Evolutionary conservation across 1,139 yeast genomes (phyloP).

Genomic region (Waltiozyma sp.): DNA sequence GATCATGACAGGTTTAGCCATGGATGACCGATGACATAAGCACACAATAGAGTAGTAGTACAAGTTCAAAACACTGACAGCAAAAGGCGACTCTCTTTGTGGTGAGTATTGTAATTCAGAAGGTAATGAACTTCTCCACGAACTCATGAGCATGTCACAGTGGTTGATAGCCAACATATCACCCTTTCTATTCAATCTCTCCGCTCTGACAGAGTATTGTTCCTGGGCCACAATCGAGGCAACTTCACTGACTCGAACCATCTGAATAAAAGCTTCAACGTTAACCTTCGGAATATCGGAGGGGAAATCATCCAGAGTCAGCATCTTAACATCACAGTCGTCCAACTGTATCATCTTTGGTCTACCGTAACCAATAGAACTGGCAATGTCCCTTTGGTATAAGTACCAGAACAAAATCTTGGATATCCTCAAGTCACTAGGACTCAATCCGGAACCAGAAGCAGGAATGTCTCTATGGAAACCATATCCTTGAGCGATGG

Average conservation of each 20-base stretch:
- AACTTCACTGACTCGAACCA: conserved; percentile 61
- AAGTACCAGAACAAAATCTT: conserved; percentile 75
- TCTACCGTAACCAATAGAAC: conserved; percentile 69
- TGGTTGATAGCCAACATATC: conserved; percentile 38
- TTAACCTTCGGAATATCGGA: conserved; percentile 42
- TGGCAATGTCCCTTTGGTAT: conserved; percentile 59
- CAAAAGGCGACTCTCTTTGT: conserved; percentile 43
- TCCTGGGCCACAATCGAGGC: conserved; percentile 63
- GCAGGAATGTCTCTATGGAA: conserved; percentile 42
- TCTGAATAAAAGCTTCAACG: conserved; percentile 41
- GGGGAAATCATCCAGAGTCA: conserved; percentile 51
- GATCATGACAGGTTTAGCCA: conserved; percentile 21
- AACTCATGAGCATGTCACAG: conserved; percentile 73
- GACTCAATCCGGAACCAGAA: conserved; percentile 17
- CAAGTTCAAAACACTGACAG: conserved; percentile 53
- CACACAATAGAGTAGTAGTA: conserved; percentile 67
- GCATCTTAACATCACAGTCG: conserved; percentile 73
- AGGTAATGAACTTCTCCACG: conserved; percentile 68
- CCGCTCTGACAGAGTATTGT: conserved; percentile 65
- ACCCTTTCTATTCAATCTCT: conserved; percentile 38
- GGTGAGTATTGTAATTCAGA: conserved; percentile 52
- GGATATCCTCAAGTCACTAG: conserved; percentile 48
- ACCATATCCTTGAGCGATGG: conserved; percentile 73
- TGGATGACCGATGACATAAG: conserved; percentile 62
- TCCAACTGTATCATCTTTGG: conserved; percentile 61